phyloP scores from a whole-genome alignment of 2,329 filamentous ascomycete species.

The Endothia cerciana region DNA sequence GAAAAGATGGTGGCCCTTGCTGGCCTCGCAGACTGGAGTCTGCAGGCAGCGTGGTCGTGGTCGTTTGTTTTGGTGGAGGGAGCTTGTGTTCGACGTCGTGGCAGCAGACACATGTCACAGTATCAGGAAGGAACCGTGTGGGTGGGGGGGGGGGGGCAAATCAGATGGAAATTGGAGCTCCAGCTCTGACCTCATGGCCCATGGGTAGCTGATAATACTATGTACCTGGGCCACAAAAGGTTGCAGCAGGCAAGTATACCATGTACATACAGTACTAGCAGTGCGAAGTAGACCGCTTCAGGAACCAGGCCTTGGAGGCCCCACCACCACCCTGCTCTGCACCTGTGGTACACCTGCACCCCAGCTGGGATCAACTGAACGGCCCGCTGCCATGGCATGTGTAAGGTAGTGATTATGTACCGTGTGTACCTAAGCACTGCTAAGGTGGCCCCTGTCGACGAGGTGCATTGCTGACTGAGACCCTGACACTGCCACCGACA shows the following conservation, averaged over 20 bases:
- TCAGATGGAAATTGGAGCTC: conserved; percentile 13
- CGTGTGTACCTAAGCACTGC: not conserved
- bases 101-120: conserved; percentile 3
- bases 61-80: not conserved
- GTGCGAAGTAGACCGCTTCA: not conserved
- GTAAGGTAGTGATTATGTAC: too few species aligned
- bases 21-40: conserved; percentile 17
- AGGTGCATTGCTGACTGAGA: not conserved
- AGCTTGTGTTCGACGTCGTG: not conserved
- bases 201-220: not conserved
- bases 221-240: not conserved
- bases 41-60: conserved; percentile 10
- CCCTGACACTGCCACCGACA: not conserved
- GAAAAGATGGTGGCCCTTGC: not conserved
- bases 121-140: too few species aligned
- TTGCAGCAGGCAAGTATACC: not conserved
- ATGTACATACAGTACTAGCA: not conserved
- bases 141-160: too few species aligned
- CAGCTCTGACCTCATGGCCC: conserved; percentile 15
- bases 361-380: too few species aligned
- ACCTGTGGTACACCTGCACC: not conserved
- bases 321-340: not conserved
- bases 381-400: too few species aligned
- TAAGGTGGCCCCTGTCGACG: not conserved
- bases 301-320: not conserved